Percentiles rank a stretch among this genome's conserved stretches.
Evolutionary conservation across 257 asterid species (phyloP).

Genomic region (Salvia splendens): DNA sequence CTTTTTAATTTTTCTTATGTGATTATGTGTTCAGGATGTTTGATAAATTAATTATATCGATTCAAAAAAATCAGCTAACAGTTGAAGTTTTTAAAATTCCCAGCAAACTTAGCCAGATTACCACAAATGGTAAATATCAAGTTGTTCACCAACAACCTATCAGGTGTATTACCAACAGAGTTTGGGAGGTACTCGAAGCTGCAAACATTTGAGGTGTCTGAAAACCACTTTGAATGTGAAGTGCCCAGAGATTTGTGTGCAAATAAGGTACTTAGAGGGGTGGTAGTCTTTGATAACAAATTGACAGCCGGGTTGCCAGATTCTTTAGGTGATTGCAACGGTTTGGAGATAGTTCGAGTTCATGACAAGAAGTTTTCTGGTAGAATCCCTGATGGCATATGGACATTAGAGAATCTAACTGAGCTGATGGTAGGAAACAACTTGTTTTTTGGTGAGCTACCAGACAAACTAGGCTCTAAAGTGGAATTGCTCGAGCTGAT

Average conservation of each 20-base stretch:
- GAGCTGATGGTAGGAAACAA: slow-evolving; percentile 49
- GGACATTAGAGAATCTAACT: slow-evolving; percentile 46
- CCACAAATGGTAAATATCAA: slow-evolving; percentile 44
- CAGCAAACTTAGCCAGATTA: slow-evolving; percentile 55
- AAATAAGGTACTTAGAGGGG: slow-evolving; percentile 44
- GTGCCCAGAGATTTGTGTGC: slow-evolving; percentile 63
- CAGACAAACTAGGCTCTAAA: slow-evolving; percentile 37
- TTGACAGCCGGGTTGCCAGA: slow-evolving; percentile 67
- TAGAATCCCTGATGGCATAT: slow-evolving; percentile 59
- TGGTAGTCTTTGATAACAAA: slow-evolving; percentile 47
- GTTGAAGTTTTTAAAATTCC: slow-evolving; percentile 19
- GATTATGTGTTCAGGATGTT: too few species aligned
- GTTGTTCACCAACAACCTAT: slow-evolving; percentile 52
- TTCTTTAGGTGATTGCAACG: slow-evolving; percentile 60
- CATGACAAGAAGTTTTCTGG: slow-evolving; percentile 59
- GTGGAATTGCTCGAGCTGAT: slow-evolving; percentile 50
- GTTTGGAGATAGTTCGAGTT: slow-evolving; percentile 38
- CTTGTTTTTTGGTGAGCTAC: slow-evolving; percentile 65
- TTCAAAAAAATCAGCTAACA: too few species aligned
- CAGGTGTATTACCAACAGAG: slow-evolving; percentile 78
- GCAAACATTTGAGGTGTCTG: slow-evolving; percentile 43
- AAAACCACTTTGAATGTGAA: slow-evolving; percentile 56
- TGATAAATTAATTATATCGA: too few species aligned
- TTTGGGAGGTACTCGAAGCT: slow-evolving; percentile 69
- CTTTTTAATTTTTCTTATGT: too few species aligned